Evolutionary conservation across 768 basidiomycete species (phyloP), one percentile per base, ranked within the genome.

Genomic region (Crepidotus variabilis): DNA sequence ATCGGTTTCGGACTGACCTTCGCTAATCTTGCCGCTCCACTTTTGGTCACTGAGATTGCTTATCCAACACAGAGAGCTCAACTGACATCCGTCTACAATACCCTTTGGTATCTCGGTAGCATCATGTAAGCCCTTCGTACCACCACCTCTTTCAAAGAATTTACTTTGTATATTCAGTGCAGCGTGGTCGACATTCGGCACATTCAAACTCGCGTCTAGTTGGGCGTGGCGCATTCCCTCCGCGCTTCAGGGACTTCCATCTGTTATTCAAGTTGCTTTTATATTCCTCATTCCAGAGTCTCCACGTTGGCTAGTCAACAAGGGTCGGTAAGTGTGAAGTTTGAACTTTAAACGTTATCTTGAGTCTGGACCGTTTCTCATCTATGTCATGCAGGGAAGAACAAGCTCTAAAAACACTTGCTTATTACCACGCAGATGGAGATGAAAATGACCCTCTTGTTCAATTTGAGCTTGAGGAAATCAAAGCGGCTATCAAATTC

Each of bases 211-310:
- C 52, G 58, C 73, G 36, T 82, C 68, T 51, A 80, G 83, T 21
- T 92, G 88, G 88, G 74, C 88, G 23, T 94, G 92, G 92, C 87
- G 94, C 64, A 76, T 91, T 52, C 90, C 91, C 20, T 90, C 89
- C 16, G 67, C 81, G 32, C 75, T 91, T 18, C 90, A 94, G 72
- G 86, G 72, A 51, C 65, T 86, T 46, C 89, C 90, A 2, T 84
- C 90, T 2, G 57, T 88, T 55, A 52, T 87, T 49, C 90, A 93
- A 68, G 66, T 94, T 54, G 50, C 61, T 60, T 68, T 94, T 36
- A 72, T 94, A 60, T 83, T 78, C 67, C 85, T 89, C 70, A 78
- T 75, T 10, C 92, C 92, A 35, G 93, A 95, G 69, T 90, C 87
- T 1, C 94, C 94, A 47, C 85, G 92, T 78, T 95, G 80, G 81